Evolutionary conservation across 352 stramenopile genomes (phyloP).

Genomic region (Ophiocytium majus): DNA sequence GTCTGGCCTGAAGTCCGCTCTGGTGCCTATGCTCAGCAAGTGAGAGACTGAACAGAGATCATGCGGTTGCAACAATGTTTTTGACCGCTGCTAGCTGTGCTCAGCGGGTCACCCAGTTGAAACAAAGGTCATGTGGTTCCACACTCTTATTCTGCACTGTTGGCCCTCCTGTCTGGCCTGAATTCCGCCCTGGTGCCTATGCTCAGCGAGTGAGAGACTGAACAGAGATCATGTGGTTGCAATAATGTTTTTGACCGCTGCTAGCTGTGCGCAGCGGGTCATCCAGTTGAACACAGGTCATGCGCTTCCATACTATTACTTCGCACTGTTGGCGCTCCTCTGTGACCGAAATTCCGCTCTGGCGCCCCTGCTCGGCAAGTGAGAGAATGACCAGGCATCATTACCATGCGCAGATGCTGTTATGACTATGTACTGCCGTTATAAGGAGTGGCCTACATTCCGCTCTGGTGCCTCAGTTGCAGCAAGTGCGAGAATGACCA

Average conservation of each 20-base stretch:
- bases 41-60: neutral
- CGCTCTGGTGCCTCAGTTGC: neutral
- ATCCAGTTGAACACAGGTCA: neutral
- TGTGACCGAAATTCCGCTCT: neutral
- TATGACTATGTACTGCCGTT: too few relatives aligned
- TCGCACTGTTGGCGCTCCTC: neutral
- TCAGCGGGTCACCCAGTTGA: too few relatives aligned
- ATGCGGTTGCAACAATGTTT: neutral
- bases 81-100: too few relatives aligned
- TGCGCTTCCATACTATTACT: neutral
- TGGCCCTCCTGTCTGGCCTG: conserved; percentile 29
- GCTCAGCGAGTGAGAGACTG: neutral
- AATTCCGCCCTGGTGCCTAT: conserved; percentile 40
- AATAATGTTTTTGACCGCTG: too few relatives aligned
- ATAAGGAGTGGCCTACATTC: too few relatives aligned
- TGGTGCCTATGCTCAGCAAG: conserved; percentile 23
- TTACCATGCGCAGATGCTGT: neutral
- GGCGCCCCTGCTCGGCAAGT: neutral
- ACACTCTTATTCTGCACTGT: too few relatives aligned
- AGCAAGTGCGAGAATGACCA: neutral
- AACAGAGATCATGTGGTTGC: neutral
- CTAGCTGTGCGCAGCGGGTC: too few relatives aligned
- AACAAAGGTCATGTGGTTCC: too few relatives aligned
- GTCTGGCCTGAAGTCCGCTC: conserved; percentile 31
- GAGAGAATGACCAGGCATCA: neutral